phyloP scores from a whole-genome alignment of 495 filamentous ascomycete species.

The Hypoxylon lienhwacheense region DNA sequence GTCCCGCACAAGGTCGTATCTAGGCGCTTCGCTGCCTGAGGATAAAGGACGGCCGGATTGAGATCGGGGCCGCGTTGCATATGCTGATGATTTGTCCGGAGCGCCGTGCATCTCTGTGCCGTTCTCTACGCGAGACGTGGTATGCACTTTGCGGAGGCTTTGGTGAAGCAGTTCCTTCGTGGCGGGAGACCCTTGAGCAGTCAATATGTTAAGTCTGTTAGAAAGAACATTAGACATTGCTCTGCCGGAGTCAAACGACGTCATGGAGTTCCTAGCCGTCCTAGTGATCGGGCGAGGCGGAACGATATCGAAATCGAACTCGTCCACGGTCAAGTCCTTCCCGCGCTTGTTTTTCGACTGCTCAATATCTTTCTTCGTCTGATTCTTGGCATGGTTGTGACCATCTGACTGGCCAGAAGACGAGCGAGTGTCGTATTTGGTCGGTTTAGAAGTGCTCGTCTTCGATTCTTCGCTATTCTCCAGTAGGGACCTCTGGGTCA shows the following conservation, averaged over 20 bases:
- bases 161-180: slow-evolving; percentile 5
- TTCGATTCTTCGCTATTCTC: slow-evolving; percentile 7
- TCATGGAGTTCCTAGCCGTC: neutral
- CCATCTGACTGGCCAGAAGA: slow-evolving; percentile 28
- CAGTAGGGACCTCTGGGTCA: slow-evolving; percentile 26
- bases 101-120: slow-evolving; percentile 18
- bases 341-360: slow-evolving; percentile 36
- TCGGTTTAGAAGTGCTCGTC: neutral
- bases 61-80: slow-evolving; percentile 39
- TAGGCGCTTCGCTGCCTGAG: slow-evolving; percentile 28
- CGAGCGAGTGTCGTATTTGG: neutral
- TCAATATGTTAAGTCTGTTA: slow-evolving; percentile 24
- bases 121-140: slow-evolving; percentile 2
- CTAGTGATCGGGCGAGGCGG: slow-evolving; percentile 4
- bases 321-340: slow-evolving; percentile 15
- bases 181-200: neutral
- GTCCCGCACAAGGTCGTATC: slow-evolving; percentile 47
- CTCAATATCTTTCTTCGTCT: slow-evolving; percentile 24
- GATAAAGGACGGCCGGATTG: slow-evolving; percentile 23
- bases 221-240: slow-evolving; percentile 27
- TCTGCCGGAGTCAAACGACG: slow-evolving; percentile 12
- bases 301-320: slow-evolving; percentile 1
- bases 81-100: slow-evolving; percentile 8
- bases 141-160: slow-evolving; percentile 11
- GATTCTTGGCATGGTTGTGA: slow-evolving; percentile 23